Evolutionary conservation across 805 yeast species (phyloP).

Genomic region (Scheffersomyces ergatensis): DNA sequence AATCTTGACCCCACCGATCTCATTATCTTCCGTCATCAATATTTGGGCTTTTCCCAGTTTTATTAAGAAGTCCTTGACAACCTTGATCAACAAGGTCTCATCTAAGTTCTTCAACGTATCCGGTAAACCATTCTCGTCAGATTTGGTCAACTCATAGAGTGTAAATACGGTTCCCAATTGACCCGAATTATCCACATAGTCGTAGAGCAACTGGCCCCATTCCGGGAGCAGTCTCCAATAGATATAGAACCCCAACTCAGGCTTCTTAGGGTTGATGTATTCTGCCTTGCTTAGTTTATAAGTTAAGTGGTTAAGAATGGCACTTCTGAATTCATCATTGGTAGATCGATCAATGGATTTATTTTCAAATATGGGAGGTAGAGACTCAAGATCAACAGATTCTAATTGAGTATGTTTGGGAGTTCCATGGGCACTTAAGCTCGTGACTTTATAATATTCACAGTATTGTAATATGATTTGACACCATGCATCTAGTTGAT

Average conservation of each 20-base stretch:
- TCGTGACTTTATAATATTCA: constrained; percentile 43
- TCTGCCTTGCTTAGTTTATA: constrained; percentile 50
- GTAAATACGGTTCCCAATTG: constrained; percentile 78
- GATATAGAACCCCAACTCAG: constrained; percentile 61
- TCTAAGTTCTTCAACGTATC: constrained; percentile 68
- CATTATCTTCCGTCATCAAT: constrained; percentile 55
- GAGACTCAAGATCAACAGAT: constrained; percentile 10
- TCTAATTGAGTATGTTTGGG: constrained; percentile 24
- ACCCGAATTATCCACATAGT: constrained; percentile 62
- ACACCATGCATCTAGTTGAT: constrained; percentile 81
- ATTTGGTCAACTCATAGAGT: constrained; percentile 71
- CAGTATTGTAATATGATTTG: constrained; percentile 63
- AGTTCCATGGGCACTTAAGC: constrained; percentile 26
- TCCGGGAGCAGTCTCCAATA: constrained; percentile 59
- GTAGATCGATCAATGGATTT: constrained; percentile 49
- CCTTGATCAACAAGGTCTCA: constrained; percentile 47
- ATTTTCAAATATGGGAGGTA: constrained; percentile 50
- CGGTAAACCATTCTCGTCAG: constrained; percentile 52
- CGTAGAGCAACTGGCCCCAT: constrained; percentile 35
- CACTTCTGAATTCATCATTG: constrained; percentile 51
- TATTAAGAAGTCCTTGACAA: constrained; percentile 53
- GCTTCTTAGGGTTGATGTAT: constrained; percentile 50
- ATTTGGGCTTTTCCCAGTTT: constrained; percentile 72
- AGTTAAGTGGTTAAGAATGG: constrained; percentile 58
- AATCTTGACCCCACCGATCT: constrained; percentile 76